Evolutionary conservation across 1,284 basidiomycete genomes (phyloP).

Genomic region (Sporisorium iseilematis-ciliati): DNA sequence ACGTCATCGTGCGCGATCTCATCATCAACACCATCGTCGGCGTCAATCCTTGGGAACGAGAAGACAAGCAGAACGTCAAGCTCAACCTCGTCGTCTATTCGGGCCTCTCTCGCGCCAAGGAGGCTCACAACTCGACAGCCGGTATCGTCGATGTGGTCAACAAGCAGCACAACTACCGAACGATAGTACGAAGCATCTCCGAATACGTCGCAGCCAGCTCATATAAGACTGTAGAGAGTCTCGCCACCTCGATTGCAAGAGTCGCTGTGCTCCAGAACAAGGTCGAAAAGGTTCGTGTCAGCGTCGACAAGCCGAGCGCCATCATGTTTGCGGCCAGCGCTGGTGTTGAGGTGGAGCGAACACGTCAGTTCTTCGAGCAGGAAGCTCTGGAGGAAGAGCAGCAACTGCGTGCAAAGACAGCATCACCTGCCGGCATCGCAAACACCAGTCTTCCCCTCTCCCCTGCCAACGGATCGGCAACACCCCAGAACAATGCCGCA

Average conservation of each 20-base stretch:
- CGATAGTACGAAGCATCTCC: conserved; percentile 61
- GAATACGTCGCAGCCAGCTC: conserved; percentile 73
- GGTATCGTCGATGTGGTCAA: conserved; percentile 54
- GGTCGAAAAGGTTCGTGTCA: conserved; percentile 71
- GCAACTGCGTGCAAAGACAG: conserved; percentile 17
- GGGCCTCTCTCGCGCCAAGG: conserved; percentile 38
- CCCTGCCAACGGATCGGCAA: neutral
- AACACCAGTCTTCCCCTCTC: neutral
- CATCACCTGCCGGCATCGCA: neutral
- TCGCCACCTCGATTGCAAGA: conserved; percentile 77
- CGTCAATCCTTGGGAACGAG: conserved; percentile 79
- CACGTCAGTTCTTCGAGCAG: conserved; percentile 69
- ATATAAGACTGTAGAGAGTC: conserved; percentile 81
- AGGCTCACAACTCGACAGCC: conserved; percentile 18
- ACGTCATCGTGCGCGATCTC: conserved; percentile 74
- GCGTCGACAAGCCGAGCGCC: conserved; percentile 82
- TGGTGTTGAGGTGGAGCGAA: conserved; percentile 76
- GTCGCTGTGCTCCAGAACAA: conserved; percentile 70
- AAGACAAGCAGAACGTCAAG: conserved; percentile 78
- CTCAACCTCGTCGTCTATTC: conserved; percentile 74
- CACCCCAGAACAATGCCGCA: neutral
- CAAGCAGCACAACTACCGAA: conserved; percentile 49
- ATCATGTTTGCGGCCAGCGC: conserved; percentile 79
- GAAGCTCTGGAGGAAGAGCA: conserved; percentile 39
- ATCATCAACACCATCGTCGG: conserved; percentile 78